phyloP scores from a whole-genome alignment of 768 basidiomycete genomes.

The Boletus rubroflammeus region DNA sequence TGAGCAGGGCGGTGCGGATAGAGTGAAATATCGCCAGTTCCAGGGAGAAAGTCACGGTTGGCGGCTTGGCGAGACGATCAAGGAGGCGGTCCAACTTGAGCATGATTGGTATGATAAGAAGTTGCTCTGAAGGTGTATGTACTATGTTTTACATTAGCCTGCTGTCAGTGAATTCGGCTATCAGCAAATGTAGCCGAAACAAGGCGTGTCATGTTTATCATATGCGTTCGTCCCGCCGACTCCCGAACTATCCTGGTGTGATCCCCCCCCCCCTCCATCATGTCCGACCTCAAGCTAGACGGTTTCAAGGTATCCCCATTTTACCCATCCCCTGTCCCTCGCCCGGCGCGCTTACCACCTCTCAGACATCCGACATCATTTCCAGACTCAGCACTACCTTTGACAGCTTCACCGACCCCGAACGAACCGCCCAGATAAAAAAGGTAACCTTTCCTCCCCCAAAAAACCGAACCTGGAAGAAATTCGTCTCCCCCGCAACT shows the following conservation, averaged over 20 bases:
- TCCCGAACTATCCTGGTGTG: too few relatives aligned
- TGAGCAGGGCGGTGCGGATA: conserved; percentile 15
- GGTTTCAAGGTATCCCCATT: conserved; percentile 62
- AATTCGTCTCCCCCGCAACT: not conserved
- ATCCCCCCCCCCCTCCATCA: conserved; percentile 31
- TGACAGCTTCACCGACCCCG: conserved; percentile 48
- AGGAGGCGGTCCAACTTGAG: conserved; percentile 33
- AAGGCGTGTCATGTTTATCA: too few relatives aligned
- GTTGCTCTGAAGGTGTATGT: conserved; percentile 4
- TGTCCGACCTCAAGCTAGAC: conserved; percentile 69
- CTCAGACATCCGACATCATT: conserved; percentile 67
- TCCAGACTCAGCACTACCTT: conserved; percentile 51
- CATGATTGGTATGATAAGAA: conserved; percentile 34
- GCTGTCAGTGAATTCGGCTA: too few relatives aligned
- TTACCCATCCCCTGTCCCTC: not conserved
- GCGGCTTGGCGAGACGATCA: conserved; percentile 35
- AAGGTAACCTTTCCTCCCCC: conserved; percentile 43
- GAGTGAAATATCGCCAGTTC: conserved; percentile 38
- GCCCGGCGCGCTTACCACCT: not conserved
- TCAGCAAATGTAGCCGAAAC: not conserved
- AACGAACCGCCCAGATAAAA: conserved; percentile 68
- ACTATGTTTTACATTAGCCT: too few relatives aligned
- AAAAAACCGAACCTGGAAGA: not conserved
- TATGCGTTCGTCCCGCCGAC: not conserved
- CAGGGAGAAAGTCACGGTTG: conserved; percentile 46